Evolutionary conservation across 768 basidiomycete genomes (phyloP).

Genomic region (Sutorius australiensis): DNA sequence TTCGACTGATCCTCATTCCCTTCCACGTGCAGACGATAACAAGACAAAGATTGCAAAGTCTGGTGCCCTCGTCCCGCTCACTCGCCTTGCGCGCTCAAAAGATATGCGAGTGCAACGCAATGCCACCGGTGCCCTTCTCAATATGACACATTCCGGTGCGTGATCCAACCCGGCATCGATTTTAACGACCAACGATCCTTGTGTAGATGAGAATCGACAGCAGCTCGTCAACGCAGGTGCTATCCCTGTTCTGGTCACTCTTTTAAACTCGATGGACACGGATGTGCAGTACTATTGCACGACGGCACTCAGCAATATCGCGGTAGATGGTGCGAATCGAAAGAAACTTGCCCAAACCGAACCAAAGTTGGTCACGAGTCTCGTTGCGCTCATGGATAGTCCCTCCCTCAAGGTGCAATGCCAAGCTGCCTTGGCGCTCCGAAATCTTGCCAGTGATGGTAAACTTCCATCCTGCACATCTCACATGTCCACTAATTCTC

Average conservation of each 20-base stretch:
- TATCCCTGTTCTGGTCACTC: slow-evolving; percentile 92
- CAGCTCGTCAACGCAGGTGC: slow-evolving; percentile 98
- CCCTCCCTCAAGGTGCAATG: slow-evolving; percentile 98
- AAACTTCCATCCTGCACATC: slow-evolving; percentile 14
- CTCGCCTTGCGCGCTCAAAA: slow-evolving; percentile 92
- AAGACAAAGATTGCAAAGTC: slow-evolving; percentile 99
- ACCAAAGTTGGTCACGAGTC: slow-evolving; percentile 88
- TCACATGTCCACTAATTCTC: slow-evolving; percentile 7
- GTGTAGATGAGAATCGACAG: slow-evolving; percentile 91
- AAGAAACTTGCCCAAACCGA: slow-evolving; percentile 94
- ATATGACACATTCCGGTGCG: slow-evolving; percentile 98
- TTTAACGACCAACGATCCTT: not conserved
- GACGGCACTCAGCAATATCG: slow-evolving; percentile 96
- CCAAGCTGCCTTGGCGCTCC: slow-evolving; percentile 91
- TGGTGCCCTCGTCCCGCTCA: slow-evolving; percentile 95
- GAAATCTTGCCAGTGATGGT: slow-evolving; percentile 98
- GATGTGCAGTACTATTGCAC: slow-evolving; percentile 99
- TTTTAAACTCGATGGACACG: slow-evolving; percentile 95
- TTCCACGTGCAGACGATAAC: slow-evolving; percentile 76
- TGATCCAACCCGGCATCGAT: not conserved
- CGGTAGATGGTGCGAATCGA: slow-evolving; percentile 92
- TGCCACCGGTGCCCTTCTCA: slow-evolving; percentile 94
- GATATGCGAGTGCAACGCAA: slow-evolving; percentile 99
- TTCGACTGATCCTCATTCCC: slow-evolving; percentile 7
- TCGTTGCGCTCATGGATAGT: slow-evolving; percentile 96